These are phyloP conservation scores for Talaromyces adpressus DNA, from an alignment of 495 filamentous ascomycete species.

Conservation along the genomic window DNA sequence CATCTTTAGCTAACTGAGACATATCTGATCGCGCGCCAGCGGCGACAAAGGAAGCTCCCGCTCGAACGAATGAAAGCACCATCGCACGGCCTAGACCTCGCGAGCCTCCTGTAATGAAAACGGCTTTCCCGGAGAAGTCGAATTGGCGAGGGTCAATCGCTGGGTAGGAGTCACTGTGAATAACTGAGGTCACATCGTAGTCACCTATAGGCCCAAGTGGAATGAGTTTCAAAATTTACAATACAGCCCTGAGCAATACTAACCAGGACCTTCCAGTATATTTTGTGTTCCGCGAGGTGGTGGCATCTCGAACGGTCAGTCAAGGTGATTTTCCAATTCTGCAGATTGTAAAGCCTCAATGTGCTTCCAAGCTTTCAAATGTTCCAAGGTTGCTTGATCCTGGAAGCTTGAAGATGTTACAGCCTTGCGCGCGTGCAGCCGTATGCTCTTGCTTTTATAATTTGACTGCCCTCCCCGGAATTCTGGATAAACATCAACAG, in stretches of 20 bases:
- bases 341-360: not conserved
- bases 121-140: slow-evolving; percentile 35
- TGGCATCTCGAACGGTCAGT: not conserved
- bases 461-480: too few species aligned
- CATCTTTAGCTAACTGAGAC: not conserved
- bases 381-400: too few species aligned
- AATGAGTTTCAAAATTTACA: not conserved
- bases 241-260: slow-evolving; percentile 15
- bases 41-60: slow-evolving; percentile 31
- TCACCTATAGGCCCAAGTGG: not conserved
- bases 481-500: too few species aligned
- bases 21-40: not conserved
- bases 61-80: slow-evolving; percentile 36
- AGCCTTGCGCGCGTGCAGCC: too few species aligned
- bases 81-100: slow-evolving; percentile 44
- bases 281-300: slow-evolving; percentile 7
- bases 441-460: too few species aligned
- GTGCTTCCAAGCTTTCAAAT: too few species aligned
- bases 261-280: slow-evolving; percentile 17
- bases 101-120: slow-evolving; percentile 43
- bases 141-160: slow-evolving; percentile 16
- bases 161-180: slow-evolving; percentile 30
- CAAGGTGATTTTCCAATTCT: too few species aligned
- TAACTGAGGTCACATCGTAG: slow-evolving; percentile 12
- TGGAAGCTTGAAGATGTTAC: too few species aligned